Percentiles rank a stretch among this genome's conserved stretches.
phyloP scores from a whole-genome alignment of 208 protist genomes.

The Angomonas ambiguus region DNA sequence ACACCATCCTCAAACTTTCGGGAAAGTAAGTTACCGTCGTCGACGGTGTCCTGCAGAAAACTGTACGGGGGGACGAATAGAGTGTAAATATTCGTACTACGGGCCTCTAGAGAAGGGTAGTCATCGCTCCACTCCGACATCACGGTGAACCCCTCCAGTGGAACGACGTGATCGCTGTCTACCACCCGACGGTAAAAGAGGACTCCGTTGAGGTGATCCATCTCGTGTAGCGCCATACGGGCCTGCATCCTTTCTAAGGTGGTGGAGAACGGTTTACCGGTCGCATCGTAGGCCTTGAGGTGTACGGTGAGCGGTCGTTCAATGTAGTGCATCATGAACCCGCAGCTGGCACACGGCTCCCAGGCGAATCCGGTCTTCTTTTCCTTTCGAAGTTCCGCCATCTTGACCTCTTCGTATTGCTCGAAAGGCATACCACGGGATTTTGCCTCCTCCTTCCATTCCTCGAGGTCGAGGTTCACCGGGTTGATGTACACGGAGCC shows the following conservation, averaged over 20 bases:
- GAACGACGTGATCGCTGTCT: slow-evolving; percentile 84
- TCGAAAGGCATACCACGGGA: slow-evolving; percentile 23
- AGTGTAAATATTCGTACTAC: slow-evolving; percentile 88
- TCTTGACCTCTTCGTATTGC: slow-evolving; percentile 43
- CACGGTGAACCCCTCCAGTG: slow-evolving; percentile 74
- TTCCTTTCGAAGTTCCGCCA: slow-evolving; percentile 36
- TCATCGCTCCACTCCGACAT: slow-evolving; percentile 90
- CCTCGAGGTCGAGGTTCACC: slow-evolving; percentile 59
- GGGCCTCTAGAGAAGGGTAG: slow-evolving; percentile 86
- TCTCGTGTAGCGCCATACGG: slow-evolving; percentile 82
- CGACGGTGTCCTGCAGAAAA: slow-evolving; percentile 55
- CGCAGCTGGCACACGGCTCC: slow-evolving; percentile 88
- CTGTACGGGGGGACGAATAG: slow-evolving; percentile 77
- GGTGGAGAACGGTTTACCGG: slow-evolving; percentile 36
- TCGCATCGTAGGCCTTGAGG: slow-evolving; percentile 37
- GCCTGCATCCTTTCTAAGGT: slow-evolving; percentile 61
- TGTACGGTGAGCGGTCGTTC: slow-evolving; percentile 72
- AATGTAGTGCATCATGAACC: slow-evolving; percentile 89
- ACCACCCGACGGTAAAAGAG: slow-evolving; percentile 84
- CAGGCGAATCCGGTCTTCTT: slow-evolving; percentile 76
- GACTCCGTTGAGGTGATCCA: slow-evolving; percentile 80
- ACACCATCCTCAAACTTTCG: slow-evolving; percentile 88
- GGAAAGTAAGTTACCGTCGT: slow-evolving; percentile 75
- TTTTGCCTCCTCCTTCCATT: slow-evolving; percentile 29
- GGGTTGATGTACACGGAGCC: slow-evolving; percentile 82